A percentile compares a stretch with the other conserved stretches of the same genome.
Conservation (phyloP, 2,329 filamentous ascomycete genomes). For the Colletotrichum sp. region DNA sequence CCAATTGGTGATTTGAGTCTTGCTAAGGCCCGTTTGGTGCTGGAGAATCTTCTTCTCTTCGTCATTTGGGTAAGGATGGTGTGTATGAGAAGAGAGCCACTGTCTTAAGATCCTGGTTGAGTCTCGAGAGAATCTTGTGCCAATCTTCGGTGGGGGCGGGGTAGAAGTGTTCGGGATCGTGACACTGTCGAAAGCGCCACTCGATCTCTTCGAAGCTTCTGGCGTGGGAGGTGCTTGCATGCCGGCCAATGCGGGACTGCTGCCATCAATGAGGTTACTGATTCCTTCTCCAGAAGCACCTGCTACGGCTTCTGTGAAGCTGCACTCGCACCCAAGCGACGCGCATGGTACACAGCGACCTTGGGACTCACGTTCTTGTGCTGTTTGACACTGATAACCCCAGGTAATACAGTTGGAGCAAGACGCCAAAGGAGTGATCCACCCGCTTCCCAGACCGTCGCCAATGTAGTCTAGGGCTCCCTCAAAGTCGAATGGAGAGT, state of each 20-base stretch:
- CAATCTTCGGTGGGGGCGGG: constrained; percentile 24
- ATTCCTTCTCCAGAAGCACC: background rate
- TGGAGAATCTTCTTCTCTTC: constrained; percentile 12
- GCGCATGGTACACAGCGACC: constrained; percentile 1
- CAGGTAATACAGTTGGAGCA: constrained; percentile 15
- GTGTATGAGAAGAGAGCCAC: constrained; percentile 20
- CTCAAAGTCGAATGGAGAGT: constrained; percentile 1
- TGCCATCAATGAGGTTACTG: background rate
- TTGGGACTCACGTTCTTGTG: background rate
- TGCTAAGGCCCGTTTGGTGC: constrained; percentile 12
- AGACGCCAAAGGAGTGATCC: background rate
- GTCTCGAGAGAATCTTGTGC: constrained; percentile 26
- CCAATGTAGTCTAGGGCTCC: background rate
- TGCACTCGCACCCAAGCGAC: constrained; percentile 9
- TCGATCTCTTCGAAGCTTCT: background rate
- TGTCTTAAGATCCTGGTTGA: constrained; percentile 21
- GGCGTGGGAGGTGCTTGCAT: background rate
- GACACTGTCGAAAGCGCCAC: background rate
- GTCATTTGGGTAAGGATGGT: constrained; percentile 14
- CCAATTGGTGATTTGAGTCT: constrained; percentile 17
- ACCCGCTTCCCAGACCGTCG: background rate
- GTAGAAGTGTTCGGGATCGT: background rate
- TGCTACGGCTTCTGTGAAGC: background rate
- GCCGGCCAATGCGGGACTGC: background rate
- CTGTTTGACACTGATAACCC: constrained; percentile 3